Evolutionary conservation across 257 asterid species (phyloP), one percentile per base, ranked within the genome.

Genomic region (Hygrophila difformis): DNA sequence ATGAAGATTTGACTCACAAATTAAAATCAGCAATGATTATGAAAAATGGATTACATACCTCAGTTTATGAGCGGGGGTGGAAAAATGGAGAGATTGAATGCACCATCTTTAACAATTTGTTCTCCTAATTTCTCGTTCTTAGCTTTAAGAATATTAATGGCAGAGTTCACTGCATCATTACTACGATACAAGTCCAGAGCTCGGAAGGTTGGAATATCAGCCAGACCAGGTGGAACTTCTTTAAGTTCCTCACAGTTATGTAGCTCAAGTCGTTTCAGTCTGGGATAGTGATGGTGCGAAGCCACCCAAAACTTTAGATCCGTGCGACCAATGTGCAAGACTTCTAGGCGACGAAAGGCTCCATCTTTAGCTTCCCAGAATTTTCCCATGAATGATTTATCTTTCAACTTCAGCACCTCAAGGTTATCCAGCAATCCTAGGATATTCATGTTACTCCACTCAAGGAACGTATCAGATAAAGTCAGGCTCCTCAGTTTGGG

Each of bases 401-500:
- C 72, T 59, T 45, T 54, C 55, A 78, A 36, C 62, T 68, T 60
- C 65, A 65, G 67, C 39, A 54, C 63, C 63, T 53, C 72, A 6
- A 65, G 54, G 28, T 60, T 65, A 21, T 66, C 68, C 65, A 78
- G 44, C 57, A 49, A 43, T 68, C 61, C 76, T 61, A 71, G 59
- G 5, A 28, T 45, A 13, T 39, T 19, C 67, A 65, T 59, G 3
- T 54, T 39, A 20, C 6, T 12, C 72, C 67, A 66, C 0, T 49
- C 52, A 4, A 66, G 62, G 54, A 49, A 59, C 2, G 78, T 67
- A 4, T 51, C 71, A 0, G 65, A 57, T 1, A 71, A 15, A 0
- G 72, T 55, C n/a, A 67, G 56, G 50, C 62, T 71, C 57, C 37
- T 59, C 24, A 67, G 43, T 21, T 72, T 72, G 3, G 69, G 75